Base-by-base conservation (phyloP, 2,329 filamentous ascomycete species). In the Helotiales sp. region DNA sequence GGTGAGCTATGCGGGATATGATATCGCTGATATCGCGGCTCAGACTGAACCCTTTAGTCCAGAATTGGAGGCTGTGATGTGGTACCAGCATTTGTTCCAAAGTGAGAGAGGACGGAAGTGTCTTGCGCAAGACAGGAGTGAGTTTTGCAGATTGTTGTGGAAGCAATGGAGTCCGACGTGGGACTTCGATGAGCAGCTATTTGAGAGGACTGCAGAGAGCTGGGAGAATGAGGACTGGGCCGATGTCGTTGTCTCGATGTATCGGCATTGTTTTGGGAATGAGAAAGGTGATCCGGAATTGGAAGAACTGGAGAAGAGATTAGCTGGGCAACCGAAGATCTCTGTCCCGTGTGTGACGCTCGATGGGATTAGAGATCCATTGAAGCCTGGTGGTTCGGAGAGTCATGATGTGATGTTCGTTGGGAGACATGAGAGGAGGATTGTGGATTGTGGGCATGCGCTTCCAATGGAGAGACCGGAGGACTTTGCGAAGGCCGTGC, bases 91-190 rank as follows among this genome's bases (percentile, higher is more conserved):
- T 22, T 15, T 52, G 1, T 30, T 52, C 24, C 49, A 52, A 28
- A 52, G 49, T 7, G 49, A 52, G 49, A 13, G 49, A 2, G 49
- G 49, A 17, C 49, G 49, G 4, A 7, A 7, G n/a, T 52, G 49
- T 10, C 49, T 52, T 24, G 24, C 49, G 0, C 13, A 30, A n/a
- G 24, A 52, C 5, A 24, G 49, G 26, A 52, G n/a, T 8, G 26
- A 4, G 1, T 52, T 52, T 26, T 52, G 24, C 8, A 30, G 8
- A 52, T n/a, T 52, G 13, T 26, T 52, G 13, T 52, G 49, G 49
- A 30, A n/a, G 10, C 49, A 52, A n/a, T 52, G 49, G 49, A 52
- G 49, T 52, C 49, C 49, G 24, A 52, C 49, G 7, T 52, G 49
- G 49, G 15, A 17, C 1, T 52, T 30, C 24, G 26, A n/a, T 6